These are phyloP conservation scores for Dorcoceras hygrometricum DNA, from an alignment of 257 asterid genomes.

Conservation along the genomic window DNA sequence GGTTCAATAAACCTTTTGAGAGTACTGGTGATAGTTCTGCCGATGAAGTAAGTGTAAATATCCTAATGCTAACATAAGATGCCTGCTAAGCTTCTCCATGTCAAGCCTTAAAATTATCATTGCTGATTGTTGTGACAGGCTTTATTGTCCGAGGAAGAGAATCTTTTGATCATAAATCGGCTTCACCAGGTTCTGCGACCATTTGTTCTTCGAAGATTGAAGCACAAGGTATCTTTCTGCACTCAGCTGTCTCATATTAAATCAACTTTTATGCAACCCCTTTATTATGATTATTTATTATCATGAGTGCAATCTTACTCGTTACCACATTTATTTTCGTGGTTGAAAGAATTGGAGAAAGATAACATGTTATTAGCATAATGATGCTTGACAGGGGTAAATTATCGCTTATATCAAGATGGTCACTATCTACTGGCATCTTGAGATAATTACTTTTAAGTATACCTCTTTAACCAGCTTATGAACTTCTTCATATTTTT, in stretches of 20 bases:
- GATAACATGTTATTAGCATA: neutral
- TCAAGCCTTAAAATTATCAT: conserved; percentile 16
- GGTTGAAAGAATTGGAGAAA: conserved; percentile 9
- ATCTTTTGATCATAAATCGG: conserved; percentile 94
- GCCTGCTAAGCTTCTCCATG: conserved; percentile 18
- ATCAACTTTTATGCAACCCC: conserved; percentile 8
- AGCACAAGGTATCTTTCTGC: conserved; percentile 75
- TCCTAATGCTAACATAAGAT: conserved; percentile 4
- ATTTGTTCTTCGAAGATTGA: conserved; percentile 94
- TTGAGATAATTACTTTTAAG: conserved; percentile 13
- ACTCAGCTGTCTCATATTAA: conserved; percentile 8
- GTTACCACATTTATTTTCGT: neutral
- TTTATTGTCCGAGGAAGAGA: conserved; percentile 95
- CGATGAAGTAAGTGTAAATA: conserved; percentile 60
- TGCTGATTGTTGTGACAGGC: conserved; percentile 50
- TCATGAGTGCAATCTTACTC: neutral
- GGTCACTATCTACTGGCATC: conserved; percentile 8
- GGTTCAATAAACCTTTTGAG: conserved; percentile 99
- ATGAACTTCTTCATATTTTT: neutral
- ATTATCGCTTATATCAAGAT: neutral
- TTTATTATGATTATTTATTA: no score
- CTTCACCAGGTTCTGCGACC: conserved; percentile 99
- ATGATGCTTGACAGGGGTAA: neutral
- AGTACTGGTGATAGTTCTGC: conserved; percentile 86
- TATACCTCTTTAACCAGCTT: conserved; percentile 13